phyloP scores from a whole-genome alignment of 1,284 basidiomycete species.

The Ceratobasidium sp. region DNA sequence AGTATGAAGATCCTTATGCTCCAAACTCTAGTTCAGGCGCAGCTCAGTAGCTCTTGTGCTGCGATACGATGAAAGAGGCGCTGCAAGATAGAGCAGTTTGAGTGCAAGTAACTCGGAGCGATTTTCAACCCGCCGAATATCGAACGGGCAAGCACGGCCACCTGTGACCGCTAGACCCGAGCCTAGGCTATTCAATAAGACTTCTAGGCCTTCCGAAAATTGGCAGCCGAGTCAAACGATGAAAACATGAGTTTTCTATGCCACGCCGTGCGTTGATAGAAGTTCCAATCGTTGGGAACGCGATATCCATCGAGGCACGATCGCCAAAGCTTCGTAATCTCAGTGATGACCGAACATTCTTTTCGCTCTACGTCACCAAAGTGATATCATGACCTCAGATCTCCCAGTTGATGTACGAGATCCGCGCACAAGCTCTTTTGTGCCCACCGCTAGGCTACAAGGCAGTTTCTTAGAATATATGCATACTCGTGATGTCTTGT shows the following conservation, averaged over 20 bases:
- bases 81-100: background rate
- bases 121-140: background rate
- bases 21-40: background rate
- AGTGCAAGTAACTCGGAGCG: no score
- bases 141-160: background rate
- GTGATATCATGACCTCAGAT: constrained; percentile 5
- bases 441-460: background rate
- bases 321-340: background rate
- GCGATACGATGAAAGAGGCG: background rate
- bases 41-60: background rate
- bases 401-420: background rate
- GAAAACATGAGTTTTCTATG: constrained; percentile 8
- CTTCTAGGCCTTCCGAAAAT: constrained; percentile 16
- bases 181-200: background rate
- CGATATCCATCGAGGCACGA: constrained; percentile 12
- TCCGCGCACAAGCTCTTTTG: background rate
- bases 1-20: background rate
- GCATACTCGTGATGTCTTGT: background rate
- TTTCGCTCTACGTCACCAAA: background rate
- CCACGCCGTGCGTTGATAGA: background rate
- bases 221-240: background rate
- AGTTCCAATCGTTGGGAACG: constrained; percentile 13
- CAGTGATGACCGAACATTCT: background rate
- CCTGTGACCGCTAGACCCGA: background rate
- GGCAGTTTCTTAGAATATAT: background rate